Base-by-base conservation (phyloP, 257 asterid genomes). In the Solanum okadae region DNA sequence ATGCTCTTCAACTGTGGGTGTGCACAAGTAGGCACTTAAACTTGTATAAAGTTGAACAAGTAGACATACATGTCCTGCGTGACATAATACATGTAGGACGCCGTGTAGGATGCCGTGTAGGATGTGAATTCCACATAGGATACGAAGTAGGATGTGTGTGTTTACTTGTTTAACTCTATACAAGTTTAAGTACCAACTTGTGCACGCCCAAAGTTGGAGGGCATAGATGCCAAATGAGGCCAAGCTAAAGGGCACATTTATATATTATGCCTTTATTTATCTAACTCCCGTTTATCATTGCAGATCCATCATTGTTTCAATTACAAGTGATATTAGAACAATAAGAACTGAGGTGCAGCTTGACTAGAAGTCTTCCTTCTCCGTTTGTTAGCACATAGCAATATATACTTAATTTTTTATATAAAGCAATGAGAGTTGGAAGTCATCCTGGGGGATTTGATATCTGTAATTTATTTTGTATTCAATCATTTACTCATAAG, bases 281-380 rank as follows among this genome's bases (percentile, higher is more conserved):
- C 44, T 49, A 76, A 78, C 87, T 89, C 65, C 56, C 49, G 52
- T 79, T 75, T 85, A 31, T 70, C n/a, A 23, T 37, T 86, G 88
- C 98, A 97, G 99, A 87, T 97, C 99, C 78, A 88, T 97, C 83
- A 92, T 97, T 91, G 90, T 97, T 86, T 94, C 99, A 90, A 94
- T 97, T 91, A 95, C 98, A 87, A 97, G 99, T 92, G 99, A 97
- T 87, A 97, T 97, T 92, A 97, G 99, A 91, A 96, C 99, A 76
- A 96, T 95, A 90, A 93, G 94, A 87, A 94, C 99, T 87, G 99
- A 97, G 99, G 99, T 97, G 94, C 79, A 82, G 86, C 70, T 49
- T 46, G 10, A 49, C 88, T 37, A 72, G 29, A 71, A 16, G 44
- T 73, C 71, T 44, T 59, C n/a, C 84, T 88, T 65, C 84, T 27